Base-by-base conservation (phyloP, 148 eudicot species). In the Vaccinium macrocarpon region DNA sequence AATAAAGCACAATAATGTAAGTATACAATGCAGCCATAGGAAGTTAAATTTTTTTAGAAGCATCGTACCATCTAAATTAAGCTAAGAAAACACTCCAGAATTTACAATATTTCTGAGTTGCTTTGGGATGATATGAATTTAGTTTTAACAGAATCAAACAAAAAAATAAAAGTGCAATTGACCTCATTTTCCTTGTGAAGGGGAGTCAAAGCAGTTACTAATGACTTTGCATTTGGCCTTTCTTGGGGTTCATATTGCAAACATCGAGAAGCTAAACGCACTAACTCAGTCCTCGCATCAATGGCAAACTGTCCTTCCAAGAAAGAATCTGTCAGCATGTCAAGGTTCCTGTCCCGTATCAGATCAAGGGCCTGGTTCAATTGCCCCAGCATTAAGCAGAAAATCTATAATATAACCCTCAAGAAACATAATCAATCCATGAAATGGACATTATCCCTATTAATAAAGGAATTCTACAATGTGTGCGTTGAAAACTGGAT, bases 131-230 rank as follows among this genome's bases (percentile, higher is more conserved):
- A 35, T 35, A 71, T 35, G 29, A 51, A 4, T 49, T 62, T 4
- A 66, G 15, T 8, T 52, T 29, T 19, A 21, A 29, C 18, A 73
- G 75, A 18, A 79, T 51, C 19, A 25, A 79, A 11, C 68, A 71
- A 35, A 72, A 29, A 29, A 7, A 32, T 14, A 74, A 50, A 53
- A 50, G 62, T n/a, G 73, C 8, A 48, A 75, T 72, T 88, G 82
- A 92, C 95, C 93, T 92, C 93, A 76, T 86, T 90, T 90, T 92
- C 93, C 83, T 88, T 92, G 71, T 92, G 95, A 90, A 92, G 89
- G 87, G 89, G 88, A 81, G 87, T 80, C 91, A 92, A 88, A 87
- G 93, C 88, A 86, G 93, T 83, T 52, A 90, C 88, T 78, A 91
- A 86, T 82, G 95, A 91, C 82, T 89, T 86, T 18, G 91, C 87